Conservation (phyloP, 441 rosid species). For the Corymbia calophylla region DNA sequence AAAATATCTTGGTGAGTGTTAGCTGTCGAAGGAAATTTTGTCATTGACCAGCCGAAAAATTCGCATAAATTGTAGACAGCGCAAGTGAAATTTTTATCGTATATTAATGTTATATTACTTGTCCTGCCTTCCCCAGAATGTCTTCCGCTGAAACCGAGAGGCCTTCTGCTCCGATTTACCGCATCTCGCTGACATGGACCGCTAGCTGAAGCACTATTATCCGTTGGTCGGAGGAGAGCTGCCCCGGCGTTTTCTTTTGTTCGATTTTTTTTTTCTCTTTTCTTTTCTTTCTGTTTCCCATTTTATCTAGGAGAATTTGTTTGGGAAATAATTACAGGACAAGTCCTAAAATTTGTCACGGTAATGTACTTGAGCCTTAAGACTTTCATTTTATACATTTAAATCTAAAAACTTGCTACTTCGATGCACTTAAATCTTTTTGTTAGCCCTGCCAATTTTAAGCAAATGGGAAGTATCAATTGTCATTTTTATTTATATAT, state of each 20-base stretch:
- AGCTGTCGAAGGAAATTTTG: background rate
- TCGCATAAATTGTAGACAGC: background rate
- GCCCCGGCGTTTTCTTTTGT: background rate
- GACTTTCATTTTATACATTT: background rate
- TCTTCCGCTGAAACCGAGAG: background rate
- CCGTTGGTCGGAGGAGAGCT: background rate
- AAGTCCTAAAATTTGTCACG: background rate
- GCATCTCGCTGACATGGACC: background rate
- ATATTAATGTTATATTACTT: background rate
- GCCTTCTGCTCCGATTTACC: background rate
- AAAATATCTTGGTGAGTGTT: background rate
- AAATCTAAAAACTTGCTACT: background rate
- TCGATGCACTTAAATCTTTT: background rate
- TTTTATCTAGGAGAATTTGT: background rate
- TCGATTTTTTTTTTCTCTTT: too few species aligned
- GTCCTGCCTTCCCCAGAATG: background rate
- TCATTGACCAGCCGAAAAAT: background rate
- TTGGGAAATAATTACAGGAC: background rate
- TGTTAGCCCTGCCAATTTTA: background rate
- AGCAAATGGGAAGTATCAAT: background rate
- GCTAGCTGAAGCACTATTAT: background rate
- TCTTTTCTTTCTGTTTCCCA: background rate
- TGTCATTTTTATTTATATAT: background rate
- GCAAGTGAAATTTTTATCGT: background rate
- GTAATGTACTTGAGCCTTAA: background rate